Evolutionary conservation across 2,329 filamentous ascomycete species (phyloP), one percentile per base, ranked within the genome.

Genomic region (Aureobasidium sp.): DNA sequence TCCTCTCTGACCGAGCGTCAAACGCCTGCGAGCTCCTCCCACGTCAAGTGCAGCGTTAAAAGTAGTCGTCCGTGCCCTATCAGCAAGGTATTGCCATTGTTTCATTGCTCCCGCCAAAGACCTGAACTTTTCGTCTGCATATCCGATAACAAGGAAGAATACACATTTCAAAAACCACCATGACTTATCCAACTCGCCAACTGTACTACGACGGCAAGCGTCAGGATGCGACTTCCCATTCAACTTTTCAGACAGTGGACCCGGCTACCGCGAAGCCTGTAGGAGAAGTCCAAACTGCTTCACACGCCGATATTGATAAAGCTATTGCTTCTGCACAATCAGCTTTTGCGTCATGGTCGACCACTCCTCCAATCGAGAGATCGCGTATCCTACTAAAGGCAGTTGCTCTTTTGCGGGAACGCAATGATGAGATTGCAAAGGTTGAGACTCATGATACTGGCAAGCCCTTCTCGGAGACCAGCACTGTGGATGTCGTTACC

Each of bases 401-500:
- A 2, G 90, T 89, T 20, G 77, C 83, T 51, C 76, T 96, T 15
- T 80, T 96, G 14, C 87, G 90, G 51, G 77, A 84, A 66, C 84
- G 86, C 66, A 95, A 95, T 74, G 88, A 95, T 70, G 85, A 86
- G 62, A 86, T 96, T 45, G 91, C 91, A 56, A 82, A 81, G 62
- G 79, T 90, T 62, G 91, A 96, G 77, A 95, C 90, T 1, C 80
- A 87, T 70, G 91, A 96, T 74, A 95, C 91, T 0, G 91, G 91
- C 71, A 95, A 95, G 74, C 85, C 91, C 8, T 93, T 83, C 75
- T 88, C 87, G 3, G 91, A 96, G 76, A 96, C 91, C 3, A 89
- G 87, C 59, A 86, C 87, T 0, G 90, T 96, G 31, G 91, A 96
- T 71, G 81, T 96, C 25, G 82, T 87, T 45, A 94, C 90, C 0